Base-by-base conservation (phyloP, 805 yeast genomes). In the Saccharomycopsis schoenii region DNA sequence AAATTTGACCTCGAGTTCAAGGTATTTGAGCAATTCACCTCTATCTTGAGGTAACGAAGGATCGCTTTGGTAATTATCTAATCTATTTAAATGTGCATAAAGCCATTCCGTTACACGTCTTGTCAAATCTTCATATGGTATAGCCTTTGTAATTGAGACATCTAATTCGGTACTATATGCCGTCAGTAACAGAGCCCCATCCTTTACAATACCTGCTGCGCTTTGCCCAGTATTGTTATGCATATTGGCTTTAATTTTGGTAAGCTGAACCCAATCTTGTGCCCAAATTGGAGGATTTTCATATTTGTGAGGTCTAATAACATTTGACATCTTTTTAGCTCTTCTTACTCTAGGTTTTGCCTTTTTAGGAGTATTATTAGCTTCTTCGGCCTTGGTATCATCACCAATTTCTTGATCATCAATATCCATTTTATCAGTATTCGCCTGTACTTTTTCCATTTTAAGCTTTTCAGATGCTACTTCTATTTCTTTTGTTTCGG, bases 61-160 rank as follows among this genome's bases (percentile, higher is more conserved):
- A 58, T 70, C 71, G 67, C 78, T 80, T n/a, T 43, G 56, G 50
- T 81, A 81, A 47, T 83, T 80, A 47, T 89, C 79, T 40, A 88
- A 88, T 24, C 52, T 47, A 55, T 79, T 78, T 56, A 90, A 77
- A 64, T 88, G 86, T 19, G 96, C 91, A 77, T 87, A 91, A 9
- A 92, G 79, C 97, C 97, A 92, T 67, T 86, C 89, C 24, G 94
- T 87, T 6, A 92, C 83, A 40, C 88, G 83, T 68, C 92, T 82
- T 5, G 92, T 87, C 62, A 89, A 76, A 67, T 89, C 93, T 68
- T 89, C 90, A 56, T 88, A 81, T 0, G 94, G 94, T 54, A 84
- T 84, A 0, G 87, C 79, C 4, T 91, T 92, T 0, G 90, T 84
- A 17, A 89, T 79, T 51, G 90, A 81, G 57, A 81, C 64, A 21